A percentile compares a stretch with the other conserved stretches of the same genome.
Conservation (phyloP, 257 asterid species). For the Agastache rugosa region DNA sequence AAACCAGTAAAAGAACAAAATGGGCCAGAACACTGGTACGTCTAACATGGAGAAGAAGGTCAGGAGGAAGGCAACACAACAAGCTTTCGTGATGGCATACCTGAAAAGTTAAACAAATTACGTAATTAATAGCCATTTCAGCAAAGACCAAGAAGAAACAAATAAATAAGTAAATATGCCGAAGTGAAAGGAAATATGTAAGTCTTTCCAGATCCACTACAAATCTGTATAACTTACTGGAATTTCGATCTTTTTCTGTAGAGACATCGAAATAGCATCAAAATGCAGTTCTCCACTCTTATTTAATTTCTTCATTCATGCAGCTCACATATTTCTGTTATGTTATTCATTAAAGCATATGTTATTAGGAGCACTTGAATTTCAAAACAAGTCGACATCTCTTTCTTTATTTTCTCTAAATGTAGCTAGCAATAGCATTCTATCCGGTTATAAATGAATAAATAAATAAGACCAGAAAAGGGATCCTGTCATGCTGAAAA, state of each 20-base stretch:
- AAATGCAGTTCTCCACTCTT: not conserved
- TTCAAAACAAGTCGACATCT: not conserved
- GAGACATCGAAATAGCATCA: constrained; percentile 23
- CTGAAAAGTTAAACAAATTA: constrained; percentile 46
- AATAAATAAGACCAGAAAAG: constrained; percentile 9
- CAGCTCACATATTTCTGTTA: constrained; percentile 10
- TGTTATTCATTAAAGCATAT: constrained; percentile 6
- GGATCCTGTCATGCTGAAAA: not conserved
- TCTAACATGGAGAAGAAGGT: constrained; percentile 83
- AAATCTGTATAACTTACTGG: not conserved
- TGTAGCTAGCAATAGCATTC: not conserved
- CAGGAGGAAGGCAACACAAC: constrained; percentile 79
- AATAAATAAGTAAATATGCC: too few relatives aligned
- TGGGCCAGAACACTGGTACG: constrained; percentile 97
- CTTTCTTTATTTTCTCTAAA: not conserved
- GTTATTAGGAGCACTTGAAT: not conserved
- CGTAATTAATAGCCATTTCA: constrained; percentile 9
- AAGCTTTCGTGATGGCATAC: constrained; percentile 93
- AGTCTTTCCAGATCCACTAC: constrained; percentile 11
- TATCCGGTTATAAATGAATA: not conserved
- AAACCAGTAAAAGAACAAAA: constrained; percentile 76
- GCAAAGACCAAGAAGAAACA: not conserved
- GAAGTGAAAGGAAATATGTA: not conserved
- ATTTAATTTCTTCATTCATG: not conserved
- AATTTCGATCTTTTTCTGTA: not conserved